These are phyloP conservation scores for Hypholoma fasciculare DNA, from an alignment of 768 basidiomycete genomes.

Conservation along the genomic window DNA sequence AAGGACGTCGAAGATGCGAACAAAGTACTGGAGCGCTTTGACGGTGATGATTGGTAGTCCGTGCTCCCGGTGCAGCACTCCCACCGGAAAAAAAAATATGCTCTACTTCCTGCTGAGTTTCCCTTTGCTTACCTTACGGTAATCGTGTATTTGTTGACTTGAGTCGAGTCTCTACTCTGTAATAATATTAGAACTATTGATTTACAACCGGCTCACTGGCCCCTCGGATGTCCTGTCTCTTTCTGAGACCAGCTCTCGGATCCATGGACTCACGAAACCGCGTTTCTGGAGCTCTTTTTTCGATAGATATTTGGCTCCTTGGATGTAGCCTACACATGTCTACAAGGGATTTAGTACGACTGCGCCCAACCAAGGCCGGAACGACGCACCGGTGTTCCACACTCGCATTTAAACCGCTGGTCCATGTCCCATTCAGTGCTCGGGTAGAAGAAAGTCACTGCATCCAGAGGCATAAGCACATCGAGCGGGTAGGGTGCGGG, in stretches of 20 bases:
- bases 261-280: constrained; percentile 44
- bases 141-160: constrained; percentile 3
- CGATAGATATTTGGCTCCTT: constrained; percentile 45
- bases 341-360: constrained; percentile 12
- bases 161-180: not conserved
- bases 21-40: constrained; percentile 80
- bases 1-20: constrained; percentile 94
- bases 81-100: not conserved
- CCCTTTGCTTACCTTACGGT: not conserved
- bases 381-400: constrained; percentile 26
- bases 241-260: constrained; percentile 28
- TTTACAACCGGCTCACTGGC: constrained; percentile 6
- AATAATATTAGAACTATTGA: not conserved
- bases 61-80: constrained; percentile 6
- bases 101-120: not conserved
- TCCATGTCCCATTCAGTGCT: constrained; percentile 73
- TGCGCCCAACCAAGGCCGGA: not conserved
- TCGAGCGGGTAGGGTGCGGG: not conserved
- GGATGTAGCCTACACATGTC: constrained; percentile 46
- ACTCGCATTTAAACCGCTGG: constrained; percentile 57
- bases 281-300: constrained; percentile 34
- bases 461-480: not conserved
- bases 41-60: constrained; percentile 65
- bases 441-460: constrained; percentile 65
- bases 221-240: constrained; percentile 19